These are phyloP conservation scores for Chloroidium sp. DNA, from an alignment of 163 green algal species.

Conservation along the genomic window DNA sequence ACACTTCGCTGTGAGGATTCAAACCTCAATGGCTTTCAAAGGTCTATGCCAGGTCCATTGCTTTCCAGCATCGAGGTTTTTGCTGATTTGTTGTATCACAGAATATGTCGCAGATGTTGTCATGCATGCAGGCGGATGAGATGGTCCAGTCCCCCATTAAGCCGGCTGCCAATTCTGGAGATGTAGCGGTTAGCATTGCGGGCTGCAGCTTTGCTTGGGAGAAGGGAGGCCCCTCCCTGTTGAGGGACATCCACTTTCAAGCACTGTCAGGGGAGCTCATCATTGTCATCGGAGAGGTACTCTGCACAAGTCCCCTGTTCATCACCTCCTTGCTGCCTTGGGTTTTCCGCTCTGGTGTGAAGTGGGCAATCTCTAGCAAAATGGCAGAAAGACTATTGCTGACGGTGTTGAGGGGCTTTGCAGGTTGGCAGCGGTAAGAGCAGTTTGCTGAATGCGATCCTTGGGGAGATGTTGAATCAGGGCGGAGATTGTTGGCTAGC, in stretches of 20 bases:
- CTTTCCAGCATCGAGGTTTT: no score
- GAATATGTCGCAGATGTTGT: no score
- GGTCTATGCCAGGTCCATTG: no score
- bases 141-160: conserved; percentile 13
- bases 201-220: conserved; percentile 33
- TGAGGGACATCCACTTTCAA: conserved; percentile 20
- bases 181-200: conserved; percentile 12
- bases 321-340: no score
- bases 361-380: no score
- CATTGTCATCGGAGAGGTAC: conserved; percentile 43
- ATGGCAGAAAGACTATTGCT: no score
- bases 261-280: conserved; percentile 41
- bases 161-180: conserved; percentile 6
- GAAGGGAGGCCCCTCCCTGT: conserved; percentile 1
- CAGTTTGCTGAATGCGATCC: conserved; percentile 72
- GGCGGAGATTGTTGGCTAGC: no score
- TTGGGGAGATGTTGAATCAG: conserved; percentile 70
- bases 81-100: no score
- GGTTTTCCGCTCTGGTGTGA: no score
- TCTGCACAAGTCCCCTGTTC: no score
- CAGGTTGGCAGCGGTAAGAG: conserved; percentile 77
- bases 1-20: no score
- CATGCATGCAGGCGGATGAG: conserved; percentile 24
- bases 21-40: no score
- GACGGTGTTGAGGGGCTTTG: neutral